phyloP scores from a whole-genome alignment of 2,329 filamentous ascomycete genomes.

The Hypoxylon sp. region DNA sequence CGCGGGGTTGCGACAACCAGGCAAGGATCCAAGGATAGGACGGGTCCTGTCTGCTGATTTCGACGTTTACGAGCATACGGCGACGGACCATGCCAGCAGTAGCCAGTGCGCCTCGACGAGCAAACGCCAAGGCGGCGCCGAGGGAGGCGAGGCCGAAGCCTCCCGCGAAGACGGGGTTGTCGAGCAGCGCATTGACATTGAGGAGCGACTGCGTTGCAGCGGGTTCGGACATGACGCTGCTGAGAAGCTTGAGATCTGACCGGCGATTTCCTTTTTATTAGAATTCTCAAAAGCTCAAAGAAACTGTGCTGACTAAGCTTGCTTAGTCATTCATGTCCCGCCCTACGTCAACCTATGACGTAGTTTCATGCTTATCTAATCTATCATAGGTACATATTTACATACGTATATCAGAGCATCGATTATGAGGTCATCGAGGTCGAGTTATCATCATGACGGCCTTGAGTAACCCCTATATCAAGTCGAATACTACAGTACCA shows the following conservation, averaged over 20 bases:
- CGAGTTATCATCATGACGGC: slow-evolving; percentile 32
- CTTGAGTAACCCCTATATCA: slow-evolving; percentile 5
- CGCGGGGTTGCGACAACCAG: slow-evolving; percentile 90
- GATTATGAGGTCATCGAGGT: slow-evolving; percentile 33
- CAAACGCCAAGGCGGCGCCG: slow-evolving; percentile 84
- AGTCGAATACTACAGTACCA: not conserved
- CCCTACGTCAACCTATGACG: not conserved
- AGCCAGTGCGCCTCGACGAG: slow-evolving; percentile 80
- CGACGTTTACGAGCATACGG: slow-evolving; percentile 92
- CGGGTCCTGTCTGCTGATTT: slow-evolving; percentile 93
- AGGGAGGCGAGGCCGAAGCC: slow-evolving; percentile 93
- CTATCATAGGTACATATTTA: slow-evolving; percentile 1
- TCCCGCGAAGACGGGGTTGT: slow-evolving; percentile 74
- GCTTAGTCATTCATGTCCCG: not conserved
- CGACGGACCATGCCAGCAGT: slow-evolving; percentile 81
- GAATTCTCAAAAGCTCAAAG: slow-evolving; percentile 5
- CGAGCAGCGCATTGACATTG: slow-evolving; percentile 70
- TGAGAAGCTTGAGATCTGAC: slow-evolving; percentile 18
- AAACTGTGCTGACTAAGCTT: slow-evolving; percentile 27
- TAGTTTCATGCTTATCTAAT: slow-evolving; percentile 13
- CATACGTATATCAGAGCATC: not conserved
- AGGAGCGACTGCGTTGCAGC: slow-evolving; percentile 51
- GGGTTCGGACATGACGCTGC: slow-evolving; percentile 50
- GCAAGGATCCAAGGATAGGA: slow-evolving; percentile 95
- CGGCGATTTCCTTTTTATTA: slow-evolving; percentile 4